These are phyloP conservation scores for Guadua angustifolia DNA, from an alignment of 176 grass and related monocot genomes.

Conservation along the genomic window DNA sequence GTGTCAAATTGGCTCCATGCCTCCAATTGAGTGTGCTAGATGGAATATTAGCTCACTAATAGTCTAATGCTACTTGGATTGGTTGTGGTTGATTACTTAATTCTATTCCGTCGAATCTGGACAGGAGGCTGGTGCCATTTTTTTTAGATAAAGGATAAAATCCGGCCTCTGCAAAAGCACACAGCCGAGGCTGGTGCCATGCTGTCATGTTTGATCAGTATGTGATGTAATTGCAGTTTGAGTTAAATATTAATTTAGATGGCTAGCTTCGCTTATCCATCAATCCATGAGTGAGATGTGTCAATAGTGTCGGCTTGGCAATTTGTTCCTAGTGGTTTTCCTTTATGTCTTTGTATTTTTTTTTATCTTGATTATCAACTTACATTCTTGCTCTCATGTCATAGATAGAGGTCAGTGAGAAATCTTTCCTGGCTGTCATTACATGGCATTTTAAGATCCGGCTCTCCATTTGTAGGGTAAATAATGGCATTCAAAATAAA, in stretches of 20 bases:
- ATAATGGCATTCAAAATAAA: not conserved
- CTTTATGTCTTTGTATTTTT: slow-evolving; percentile 11
- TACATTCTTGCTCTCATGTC: slow-evolving; percentile 30
- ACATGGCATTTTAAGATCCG: slow-evolving; percentile 18
- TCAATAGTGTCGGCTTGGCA: slow-evolving; percentile 21
- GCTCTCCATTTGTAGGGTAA: not conserved
- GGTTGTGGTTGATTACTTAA: not conserved
- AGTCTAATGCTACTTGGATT: slow-evolving; percentile 24
- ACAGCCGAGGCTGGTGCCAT: not conserved
- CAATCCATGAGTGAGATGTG: slow-evolving; percentile 45
- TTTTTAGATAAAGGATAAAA: too few species aligned
- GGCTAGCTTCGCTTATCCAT: slow-evolving; percentile 36
- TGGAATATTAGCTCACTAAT: slow-evolving; percentile 22
- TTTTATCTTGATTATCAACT: slow-evolving; percentile 25
- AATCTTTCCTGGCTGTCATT: slow-evolving; percentile 22
- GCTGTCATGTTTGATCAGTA: not conserved
- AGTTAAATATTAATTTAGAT: slow-evolving; percentile 8
- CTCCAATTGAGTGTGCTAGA: slow-evolving; percentile 37
- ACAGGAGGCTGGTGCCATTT: slow-evolving; percentile 1
- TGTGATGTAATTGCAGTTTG: slow-evolving; percentile 28
- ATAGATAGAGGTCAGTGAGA: not conserved
- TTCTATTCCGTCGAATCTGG: not conserved
- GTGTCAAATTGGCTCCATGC: slow-evolving; percentile 12
- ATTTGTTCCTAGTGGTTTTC: not conserved
- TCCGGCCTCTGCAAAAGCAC: too few species aligned